Base-by-base conservation (phyloP, 495 filamentous ascomycete species). In the Venustampulla echinocandica region DNA sequence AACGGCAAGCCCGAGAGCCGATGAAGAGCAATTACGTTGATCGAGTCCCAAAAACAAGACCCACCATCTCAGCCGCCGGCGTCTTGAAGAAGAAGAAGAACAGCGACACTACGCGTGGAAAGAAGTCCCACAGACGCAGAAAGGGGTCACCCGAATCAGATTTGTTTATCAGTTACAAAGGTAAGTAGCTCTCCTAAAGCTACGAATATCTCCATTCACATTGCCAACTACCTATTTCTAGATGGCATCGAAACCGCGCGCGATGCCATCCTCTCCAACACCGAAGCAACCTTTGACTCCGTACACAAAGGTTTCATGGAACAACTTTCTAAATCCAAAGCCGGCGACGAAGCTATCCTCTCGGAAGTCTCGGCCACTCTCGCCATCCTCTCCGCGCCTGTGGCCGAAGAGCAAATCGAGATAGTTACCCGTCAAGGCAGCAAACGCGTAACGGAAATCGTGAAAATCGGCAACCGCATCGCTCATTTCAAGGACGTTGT, bases 331-430 rank as follows among this genome's bases (percentile, higher is more conserved):
- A 33, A 42, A 1, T 14, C 51, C 5, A n/a, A 49, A 19, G 10
- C 32, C 1, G 39, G 10, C 6, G 57, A 64, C 30, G 40, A 43
- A 9, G 28, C 30, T 9, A 56, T 61, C 37, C 46, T 63, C 18
- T 3, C 47, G 15, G 36, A 41, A 1, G 54, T 60, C 28, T 25
- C 38, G 3, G 47, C 55, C 2, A 38, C 44, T n/a, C 10, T 30
- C n/a, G 15, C 39, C 15, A 32, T 14, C 1, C 17, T 56, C 39
- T 18, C 43, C 51, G 41, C 30, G 14, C 43, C 36, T 35, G 37
- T 47, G 15, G 1, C 11, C 1, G 17, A 50, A 40, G 48, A 55
- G 20, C 17, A 47, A 42, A 18, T 61, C 40, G 22, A 61, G 19
- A 54, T 41, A 1, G 43, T 14, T 0, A 35, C 40, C 18, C 41